A percentile compares a stretch with the other conserved stretches of the same genome.
Conservation (phyloP, 805 yeast species). For the Cyberlindnera saturnus region DNA sequence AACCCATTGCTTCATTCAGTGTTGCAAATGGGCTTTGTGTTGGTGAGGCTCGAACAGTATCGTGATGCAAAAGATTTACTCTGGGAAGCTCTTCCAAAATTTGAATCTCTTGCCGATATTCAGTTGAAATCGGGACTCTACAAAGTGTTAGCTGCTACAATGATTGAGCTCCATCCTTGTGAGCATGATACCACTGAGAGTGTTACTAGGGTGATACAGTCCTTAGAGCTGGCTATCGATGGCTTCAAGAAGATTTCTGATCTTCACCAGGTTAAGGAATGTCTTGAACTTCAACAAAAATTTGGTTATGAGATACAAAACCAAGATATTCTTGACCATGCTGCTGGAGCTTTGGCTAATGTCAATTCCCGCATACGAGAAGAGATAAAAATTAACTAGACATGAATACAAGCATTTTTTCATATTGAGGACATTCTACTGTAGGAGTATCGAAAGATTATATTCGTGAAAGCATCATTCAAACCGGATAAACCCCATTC, state of each 20-base stretch:
- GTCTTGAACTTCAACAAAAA: constrained; percentile 34
- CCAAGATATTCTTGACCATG: constrained; percentile 26
- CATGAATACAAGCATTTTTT: background rate
- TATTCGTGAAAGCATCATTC: constrained; percentile 4
- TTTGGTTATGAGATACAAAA: constrained; percentile 30
- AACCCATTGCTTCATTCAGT: constrained; percentile 41
- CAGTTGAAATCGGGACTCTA: constrained; percentile 35
- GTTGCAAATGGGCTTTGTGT: constrained; percentile 37
- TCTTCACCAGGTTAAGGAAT: constrained; percentile 31
- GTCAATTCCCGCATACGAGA: constrained; percentile 7
- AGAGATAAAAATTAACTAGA: constrained; percentile 1
- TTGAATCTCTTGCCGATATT: constrained; percentile 34
- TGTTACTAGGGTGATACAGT: constrained; percentile 27
- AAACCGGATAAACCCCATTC: background rate
- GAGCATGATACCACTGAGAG: background rate
- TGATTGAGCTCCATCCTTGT: constrained; percentile 9
- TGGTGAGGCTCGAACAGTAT: constrained; percentile 34
- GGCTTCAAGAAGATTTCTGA: constrained; percentile 37
- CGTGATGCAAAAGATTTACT: constrained; percentile 41
- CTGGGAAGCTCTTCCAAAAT: constrained; percentile 36
- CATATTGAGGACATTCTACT: background rate
- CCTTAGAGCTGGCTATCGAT: constrained; percentile 36
- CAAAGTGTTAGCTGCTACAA: constrained; percentile 26
- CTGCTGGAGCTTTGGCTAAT: constrained; percentile 4
- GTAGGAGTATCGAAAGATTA: background rate